Base-by-base conservation (phyloP, 305 asterid genomes). In the Fraxinus angustifolia region DNA sequence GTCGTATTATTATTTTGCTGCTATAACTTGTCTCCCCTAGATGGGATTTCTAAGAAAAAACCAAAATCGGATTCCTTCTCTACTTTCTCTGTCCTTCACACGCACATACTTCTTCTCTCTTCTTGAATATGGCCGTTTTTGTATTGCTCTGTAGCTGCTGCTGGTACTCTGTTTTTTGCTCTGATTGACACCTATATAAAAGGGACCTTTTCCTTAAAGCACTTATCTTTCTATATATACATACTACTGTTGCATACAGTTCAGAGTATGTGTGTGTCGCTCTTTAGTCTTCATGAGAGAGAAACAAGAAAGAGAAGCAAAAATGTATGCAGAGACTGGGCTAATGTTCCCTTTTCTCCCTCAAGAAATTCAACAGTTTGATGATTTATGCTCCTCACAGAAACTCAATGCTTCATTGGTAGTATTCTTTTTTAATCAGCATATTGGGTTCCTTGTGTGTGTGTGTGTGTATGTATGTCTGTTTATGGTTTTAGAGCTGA, bases 251-350 rank as follows among this genome's bases (percentile, higher is more conserved):
- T 73, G 34, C 28, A 31, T 19, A 78, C 77, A 77, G 42, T 33
- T 76, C 79, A 79, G 42, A 79, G n/a, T 6, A 6, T 68, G 38
- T 12, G 38, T 4, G 38, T 50, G 58, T 81, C 42, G 35, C 34
- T 40, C 73, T 34, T 38, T 0, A 45, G 76, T 34, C 78, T 65
- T 12, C 70, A 6, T 31, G 45, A 74, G 79, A 21, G 81, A 79
- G 76, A 80, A 81, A 14, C 48, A 68, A 23, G 73, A 77, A 80
- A 82, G 77, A 78, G 65, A 79, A 62, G 80, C 12, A 21, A 78
- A 80, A 90, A 94, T 94, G 98, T 92, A 90, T 89, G 93, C 97
- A 10, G 95, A 92, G 77, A 88, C 90, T 31, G 98, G 84, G 84
- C 81, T 88, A 83, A 87, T 86, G 90, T 88, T 80, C 82, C 97